phyloP scores from a whole-genome alignment of 768 basidiomycete species.

The Fibroporia radiculosa region DNA sequence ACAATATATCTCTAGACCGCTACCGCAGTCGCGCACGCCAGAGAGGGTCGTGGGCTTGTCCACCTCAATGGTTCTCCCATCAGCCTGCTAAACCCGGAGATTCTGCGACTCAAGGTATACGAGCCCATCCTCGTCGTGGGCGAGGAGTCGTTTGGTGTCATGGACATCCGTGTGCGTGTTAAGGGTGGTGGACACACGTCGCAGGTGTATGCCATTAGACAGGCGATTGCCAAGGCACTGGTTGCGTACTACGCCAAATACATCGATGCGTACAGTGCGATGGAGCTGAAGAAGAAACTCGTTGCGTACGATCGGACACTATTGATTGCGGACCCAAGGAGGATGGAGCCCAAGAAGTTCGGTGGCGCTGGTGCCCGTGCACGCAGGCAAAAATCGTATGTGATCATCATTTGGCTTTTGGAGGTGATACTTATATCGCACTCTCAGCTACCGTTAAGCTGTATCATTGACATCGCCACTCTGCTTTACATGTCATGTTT shows the following conservation, averaged over 20 bases:
- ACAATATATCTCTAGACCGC: slow-evolving; percentile 61
- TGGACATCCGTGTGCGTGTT: slow-evolving; percentile 97
- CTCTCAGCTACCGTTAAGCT: slow-evolving; percentile 69
- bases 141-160: slow-evolving; percentile 74
- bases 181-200: slow-evolving; percentile 99
- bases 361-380: slow-evolving; percentile 98
- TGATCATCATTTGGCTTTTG: slow-evolving; percentile 1
- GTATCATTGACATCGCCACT: slow-evolving; percentile 25
- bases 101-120: slow-evolving; percentile 97
- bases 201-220: slow-evolving; percentile 97
- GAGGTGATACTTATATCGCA: background rate
- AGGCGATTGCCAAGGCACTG: slow-evolving; percentile 96
- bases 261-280: slow-evolving; percentile 92
- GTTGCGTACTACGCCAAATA: slow-evolving; percentile 99
- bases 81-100: slow-evolving; percentile 89
- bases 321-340: slow-evolving; percentile 88
- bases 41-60: slow-evolving; percentile 93
- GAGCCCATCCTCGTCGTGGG: slow-evolving; percentile 93
- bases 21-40: slow-evolving; percentile 95
- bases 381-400: slow-evolving; percentile 93
- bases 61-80: slow-evolving; percentile 97
- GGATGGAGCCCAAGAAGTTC: slow-evolving; percentile 99
- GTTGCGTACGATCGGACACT: slow-evolving; percentile 91
- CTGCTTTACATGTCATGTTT: slow-evolving; percentile 38
- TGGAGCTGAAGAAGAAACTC: slow-evolving; percentile 97